Conservation (phyloP, 1,284 basidiomycete genomes). For the Naganishia liquefaciens region DNA sequence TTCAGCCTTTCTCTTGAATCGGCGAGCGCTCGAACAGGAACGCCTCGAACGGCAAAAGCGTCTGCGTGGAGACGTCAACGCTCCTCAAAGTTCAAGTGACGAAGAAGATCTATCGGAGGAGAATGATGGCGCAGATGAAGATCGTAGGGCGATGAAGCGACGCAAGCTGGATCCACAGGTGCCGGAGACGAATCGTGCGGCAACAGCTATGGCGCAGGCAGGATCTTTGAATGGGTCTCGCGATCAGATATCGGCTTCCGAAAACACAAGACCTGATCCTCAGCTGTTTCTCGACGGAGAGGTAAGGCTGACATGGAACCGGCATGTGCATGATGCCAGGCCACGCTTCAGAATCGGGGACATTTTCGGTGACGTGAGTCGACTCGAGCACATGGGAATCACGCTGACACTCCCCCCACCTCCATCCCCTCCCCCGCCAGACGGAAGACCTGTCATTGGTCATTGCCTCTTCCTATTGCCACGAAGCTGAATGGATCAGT, state of each 20-base stretch:
- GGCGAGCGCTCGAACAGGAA: conserved; percentile 49
- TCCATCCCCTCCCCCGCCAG: no score
- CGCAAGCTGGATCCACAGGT: conserved; percentile 1
- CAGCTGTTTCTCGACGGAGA: conserved; percentile 33
- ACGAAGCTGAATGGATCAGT: conserved; percentile 29
- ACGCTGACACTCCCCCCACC: not conserved
- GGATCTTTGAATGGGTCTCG: not conserved
- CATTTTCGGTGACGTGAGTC: conserved; percentile 33
- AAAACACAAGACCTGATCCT: not conserved
- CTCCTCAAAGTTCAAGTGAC: conserved; percentile 21
- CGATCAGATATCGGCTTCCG: not conserved
- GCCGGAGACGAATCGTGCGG: not conserved
- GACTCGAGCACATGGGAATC: no score
- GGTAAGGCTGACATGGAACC: conserved; percentile 25
- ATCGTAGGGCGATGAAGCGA: conserved; percentile 16
- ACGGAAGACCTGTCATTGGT: conserved; percentile 20
- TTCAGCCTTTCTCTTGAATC: conserved; percentile 36
- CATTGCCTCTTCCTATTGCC: conserved; percentile 32
- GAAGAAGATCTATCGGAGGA: conserved; percentile 22
- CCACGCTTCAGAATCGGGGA: conserved; percentile 31
- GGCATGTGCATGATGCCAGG: not conserved
- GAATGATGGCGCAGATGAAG: conserved; percentile 1
- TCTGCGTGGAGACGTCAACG: conserved; percentile 14
- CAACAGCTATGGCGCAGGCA: not conserved
- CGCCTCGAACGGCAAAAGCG: conserved; percentile 43